Evolutionary conservation across 75 land plant species (phyloP).

Genomic region (Pinus taeda): DNA sequence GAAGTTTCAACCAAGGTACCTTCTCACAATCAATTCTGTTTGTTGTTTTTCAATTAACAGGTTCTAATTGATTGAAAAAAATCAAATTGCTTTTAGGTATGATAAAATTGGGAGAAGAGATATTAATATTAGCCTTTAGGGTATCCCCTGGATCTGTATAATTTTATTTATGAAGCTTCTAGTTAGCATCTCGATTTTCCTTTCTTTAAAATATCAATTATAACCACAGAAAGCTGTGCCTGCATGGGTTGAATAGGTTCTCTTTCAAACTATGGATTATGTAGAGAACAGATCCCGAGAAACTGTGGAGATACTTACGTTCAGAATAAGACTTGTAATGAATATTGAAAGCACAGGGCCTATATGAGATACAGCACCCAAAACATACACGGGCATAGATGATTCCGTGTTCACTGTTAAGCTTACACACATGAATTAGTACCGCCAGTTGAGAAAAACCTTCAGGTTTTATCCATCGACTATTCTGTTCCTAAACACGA

Average conservation of each 20-base stretch:
- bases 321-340: not conserved
- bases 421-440: not conserved
- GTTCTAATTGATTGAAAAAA: not conserved
- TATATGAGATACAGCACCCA: not conserved
- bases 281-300: not conserved
- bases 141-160: not conserved
- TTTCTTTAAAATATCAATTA: not conserved
- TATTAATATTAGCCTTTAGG: not conserved
- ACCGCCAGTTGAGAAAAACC: not conserved
- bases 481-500: too few relatives aligned
- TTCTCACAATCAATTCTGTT: not conserved
- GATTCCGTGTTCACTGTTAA: not conserved
- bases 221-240: not conserved
- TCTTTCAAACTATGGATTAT: not conserved
- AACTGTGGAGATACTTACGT: not conserved
- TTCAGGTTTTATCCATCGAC: not conserved
- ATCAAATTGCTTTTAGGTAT: not conserved
- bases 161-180: not conserved
- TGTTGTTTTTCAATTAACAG: not conserved
- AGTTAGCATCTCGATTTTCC: not conserved
- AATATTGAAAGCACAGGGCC: not conserved
- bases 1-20: conserved; percentile 8
- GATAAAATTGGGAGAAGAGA: not conserved
- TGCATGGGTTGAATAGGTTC: too few relatives aligned
- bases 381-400: not conserved